A percentile compares a stretch with the other conserved stretches of the same genome.
Evolutionary conservation across 139 green algal genomes (phyloP).

Genomic region (Chlorella sp.): DNA sequence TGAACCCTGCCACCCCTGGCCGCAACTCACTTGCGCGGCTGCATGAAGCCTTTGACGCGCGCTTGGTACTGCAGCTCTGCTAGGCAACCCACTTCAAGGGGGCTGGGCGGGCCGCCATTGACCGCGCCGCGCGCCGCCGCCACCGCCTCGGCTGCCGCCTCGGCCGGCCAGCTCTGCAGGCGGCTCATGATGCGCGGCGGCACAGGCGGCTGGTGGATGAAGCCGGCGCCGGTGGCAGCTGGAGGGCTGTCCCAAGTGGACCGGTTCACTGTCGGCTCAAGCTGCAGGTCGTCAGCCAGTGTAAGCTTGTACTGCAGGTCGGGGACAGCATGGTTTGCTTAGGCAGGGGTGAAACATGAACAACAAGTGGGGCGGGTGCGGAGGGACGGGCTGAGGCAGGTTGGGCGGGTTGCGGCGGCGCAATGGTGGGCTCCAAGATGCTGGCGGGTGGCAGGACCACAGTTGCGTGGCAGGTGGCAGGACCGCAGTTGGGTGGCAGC

Average conservation of each 20-base stretch:
- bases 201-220: not conserved
- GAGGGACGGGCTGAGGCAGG: no score
- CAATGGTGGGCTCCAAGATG: no score
- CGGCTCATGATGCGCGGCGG: constrained; percentile 1
- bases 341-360: no score
- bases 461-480: no score
- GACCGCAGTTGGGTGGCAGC: no score
- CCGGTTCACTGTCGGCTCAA: not conserved
- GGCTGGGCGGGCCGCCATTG: not conserved
- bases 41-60: constrained; percentile 61
- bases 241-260: not conserved
- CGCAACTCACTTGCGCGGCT: constrained; percentile 37
- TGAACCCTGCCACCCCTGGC: no score
- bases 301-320: constrained; percentile 29
- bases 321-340: no score
- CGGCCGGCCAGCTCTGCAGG: constrained; percentile 7
- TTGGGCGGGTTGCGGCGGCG: no score
- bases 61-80: constrained; percentile 53
- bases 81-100: constrained; percentile 20
- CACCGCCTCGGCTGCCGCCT: constrained; percentile 17
- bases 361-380: no score
- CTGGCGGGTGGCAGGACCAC: no score
- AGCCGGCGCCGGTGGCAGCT: not conserved
- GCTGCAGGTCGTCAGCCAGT: constrained; percentile 10
- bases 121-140: not conserved